phyloP scores from a whole-genome alignment of 2,329 filamentous ascomycete genomes.

The Botryotinia convoluta region DNA sequence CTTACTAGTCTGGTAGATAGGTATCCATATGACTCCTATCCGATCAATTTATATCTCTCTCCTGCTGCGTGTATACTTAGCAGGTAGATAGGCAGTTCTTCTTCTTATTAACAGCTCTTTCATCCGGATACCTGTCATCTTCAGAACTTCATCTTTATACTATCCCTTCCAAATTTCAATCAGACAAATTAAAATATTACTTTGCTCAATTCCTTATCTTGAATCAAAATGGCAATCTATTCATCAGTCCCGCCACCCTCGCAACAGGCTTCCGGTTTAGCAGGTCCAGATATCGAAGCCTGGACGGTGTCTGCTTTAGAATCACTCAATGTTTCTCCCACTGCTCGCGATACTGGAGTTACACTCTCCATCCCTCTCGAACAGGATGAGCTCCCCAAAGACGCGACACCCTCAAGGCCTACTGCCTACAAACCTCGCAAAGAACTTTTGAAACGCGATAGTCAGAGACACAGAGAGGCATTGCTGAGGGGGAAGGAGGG shows the following conservation, averaged over 20 bases:
- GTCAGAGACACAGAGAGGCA: slow-evolving; percentile 47
- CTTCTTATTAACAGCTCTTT: not conserved
- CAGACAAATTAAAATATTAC: not conserved
- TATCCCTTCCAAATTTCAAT: not conserved
- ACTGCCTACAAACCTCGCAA: slow-evolving; percentile 36
- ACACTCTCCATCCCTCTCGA: slow-evolving; percentile 76
- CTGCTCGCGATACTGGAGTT: slow-evolving; percentile 58
- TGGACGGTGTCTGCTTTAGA: slow-evolving; percentile 62
- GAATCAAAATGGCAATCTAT: slow-evolving; percentile 50
- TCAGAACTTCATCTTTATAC: not conserved
- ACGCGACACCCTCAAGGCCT: slow-evolving; percentile 32
- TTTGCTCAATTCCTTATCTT: slow-evolving; percentile 10
- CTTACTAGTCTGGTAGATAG: not conserved
- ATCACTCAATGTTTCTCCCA: slow-evolving; percentile 53
- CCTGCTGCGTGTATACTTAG: not conserved
- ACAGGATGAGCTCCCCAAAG: slow-evolving; percentile 40
- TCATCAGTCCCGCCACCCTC: slow-evolving; percentile 52
- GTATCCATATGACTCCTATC: slow-evolving; percentile 3
- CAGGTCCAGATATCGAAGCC: slow-evolving; percentile 58
- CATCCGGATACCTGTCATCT: slow-evolving; percentile 2
- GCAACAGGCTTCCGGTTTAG: slow-evolving; percentile 35
- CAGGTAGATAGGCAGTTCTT: not conserved
- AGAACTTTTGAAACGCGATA: slow-evolving; percentile 52
- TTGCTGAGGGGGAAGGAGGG: slow-evolving; percentile 88
- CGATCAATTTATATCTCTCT: not conserved